These are phyloP conservation scores for Aspergillus clavatus DNA, from an alignment of 2,329 filamentous ascomycete species.

Conservation along the genomic window DNA sequence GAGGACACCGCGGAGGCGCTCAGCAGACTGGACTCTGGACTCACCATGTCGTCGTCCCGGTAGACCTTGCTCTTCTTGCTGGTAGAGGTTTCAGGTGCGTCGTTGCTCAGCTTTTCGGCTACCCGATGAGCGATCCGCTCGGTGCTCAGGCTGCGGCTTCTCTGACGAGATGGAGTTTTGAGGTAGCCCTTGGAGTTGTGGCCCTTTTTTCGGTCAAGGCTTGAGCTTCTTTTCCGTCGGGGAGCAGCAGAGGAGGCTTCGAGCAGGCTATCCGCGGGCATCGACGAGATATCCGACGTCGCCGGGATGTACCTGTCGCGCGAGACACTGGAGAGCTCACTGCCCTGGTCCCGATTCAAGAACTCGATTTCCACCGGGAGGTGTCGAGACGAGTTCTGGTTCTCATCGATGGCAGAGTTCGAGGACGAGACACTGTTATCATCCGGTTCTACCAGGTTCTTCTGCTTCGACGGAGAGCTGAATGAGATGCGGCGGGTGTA, in stretches of 20 bases:
- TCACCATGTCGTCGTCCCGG: conserved; percentile 51
- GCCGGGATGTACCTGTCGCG: conserved; percentile 61
- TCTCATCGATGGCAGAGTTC: conserved; percentile 73
- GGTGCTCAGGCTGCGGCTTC: conserved; percentile 61
- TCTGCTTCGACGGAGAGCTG: conserved; percentile 37
- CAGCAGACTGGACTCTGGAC: conserved; percentile 58
- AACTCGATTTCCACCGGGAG: conserved; percentile 88
- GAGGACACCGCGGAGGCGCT: conserved; percentile 52
- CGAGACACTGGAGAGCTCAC: conserved; percentile 61
- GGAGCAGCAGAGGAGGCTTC: conserved; percentile 50
- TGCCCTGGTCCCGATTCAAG: conserved; percentile 57
- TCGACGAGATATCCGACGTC: conserved; percentile 81
- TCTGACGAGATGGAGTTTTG: conserved; percentile 54
- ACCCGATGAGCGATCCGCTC: conserved; percentile 65
- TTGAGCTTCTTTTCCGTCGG: conserved; percentile 48
- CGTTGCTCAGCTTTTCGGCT: conserved; percentile 60
- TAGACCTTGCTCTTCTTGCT: conserved; percentile 43
- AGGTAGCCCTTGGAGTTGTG: conserved; percentile 44
- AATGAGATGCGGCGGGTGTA: conserved; percentile 66
- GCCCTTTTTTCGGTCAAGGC: conserved; percentile 40
- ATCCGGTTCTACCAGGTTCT: conserved; percentile 45
- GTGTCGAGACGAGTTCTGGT: conserved; percentile 62
- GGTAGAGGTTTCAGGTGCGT: conserved; percentile 44
- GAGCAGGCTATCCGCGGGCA: conserved; percentile 67
- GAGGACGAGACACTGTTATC: conserved; percentile 66